Conservation (phyloP, 306 rosid species). For the Cucurbita argyrosperma region DNA sequence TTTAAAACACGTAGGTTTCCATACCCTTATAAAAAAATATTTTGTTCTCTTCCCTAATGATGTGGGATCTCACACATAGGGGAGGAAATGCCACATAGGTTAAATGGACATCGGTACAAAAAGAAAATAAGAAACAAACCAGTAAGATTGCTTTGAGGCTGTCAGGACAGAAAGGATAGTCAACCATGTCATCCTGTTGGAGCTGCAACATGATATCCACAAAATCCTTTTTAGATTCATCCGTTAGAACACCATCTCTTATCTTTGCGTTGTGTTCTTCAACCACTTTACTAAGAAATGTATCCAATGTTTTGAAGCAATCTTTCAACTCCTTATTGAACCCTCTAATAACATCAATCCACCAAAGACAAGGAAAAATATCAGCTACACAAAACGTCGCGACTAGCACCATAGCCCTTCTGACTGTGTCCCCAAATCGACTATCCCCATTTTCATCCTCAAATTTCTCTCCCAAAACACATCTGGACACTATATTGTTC, state of each 20-base stretch:
- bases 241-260: not conserved
- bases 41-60: too few relatives aligned
- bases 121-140: not conserved
- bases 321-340: not conserved
- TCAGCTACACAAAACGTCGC: constrained; percentile 1
- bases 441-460: constrained; percentile 2
- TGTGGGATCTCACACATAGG: too few relatives aligned
- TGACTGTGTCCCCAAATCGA: not conserved
- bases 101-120: too few relatives aligned
- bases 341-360: constrained; percentile 13
- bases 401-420: too few relatives aligned
- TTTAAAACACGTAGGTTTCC: too few relatives aligned
- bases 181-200: not conserved
- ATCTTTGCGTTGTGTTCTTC: not conserved
- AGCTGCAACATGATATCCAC: not conserved
- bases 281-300: not conserved
- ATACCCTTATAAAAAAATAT: too few relatives aligned
- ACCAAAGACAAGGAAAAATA: constrained; percentile 11
- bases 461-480: constrained; percentile 1
- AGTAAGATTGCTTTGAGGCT: not conserved
- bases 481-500: not conserved
- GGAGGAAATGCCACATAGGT: too few relatives aligned
- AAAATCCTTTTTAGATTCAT: not conserved
- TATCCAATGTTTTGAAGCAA: not conserved
- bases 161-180: not conserved